Evolutionary conservation across 257 asterid genomes (phyloP), one percentile per base, ranked within the genome.

Genomic region (Dorcoceras hygrometricum): DNA sequence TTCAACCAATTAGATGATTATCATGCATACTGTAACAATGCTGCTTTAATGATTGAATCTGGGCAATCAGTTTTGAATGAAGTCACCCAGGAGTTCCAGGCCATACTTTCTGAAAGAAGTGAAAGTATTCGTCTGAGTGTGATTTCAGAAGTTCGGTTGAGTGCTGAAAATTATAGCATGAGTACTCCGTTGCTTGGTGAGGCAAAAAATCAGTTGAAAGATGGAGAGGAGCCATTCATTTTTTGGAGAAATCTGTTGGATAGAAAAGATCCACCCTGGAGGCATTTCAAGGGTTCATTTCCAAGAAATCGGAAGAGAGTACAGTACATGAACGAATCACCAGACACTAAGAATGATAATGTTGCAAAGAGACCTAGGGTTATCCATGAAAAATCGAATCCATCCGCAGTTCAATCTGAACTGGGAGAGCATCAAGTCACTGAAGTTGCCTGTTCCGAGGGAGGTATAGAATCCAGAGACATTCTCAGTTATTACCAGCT

Each of bases 231-330:
- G 71, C 85, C 87, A 34, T 85, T 80, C 66, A 69, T 79, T 24
- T 93, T 86, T 62, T 94, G 99, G 99, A 87, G 36, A 74, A 79
- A 74, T 69, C 77, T 94, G 75, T 77, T 94, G 68, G 85, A 85
- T 64, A 84, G 90, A 65, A 82, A 77, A 77, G 70, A 65, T 59
- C 87, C 94, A 23, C 65, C 20, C 59, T 88, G 99, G 97, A 94
- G 78, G 73, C 80, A 76, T 77, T 70, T 80, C 66, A 63, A 46
- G 32, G 72, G 56, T 59, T 82, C 84, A 11, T 67, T 78, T 65
- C 80, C 86, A 24, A 74, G 88, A 69, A 88, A 62, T 79, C 84
- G 97, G 75, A 94, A 90, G 85, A 88, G 96, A 81, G 85, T 75
- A 73, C 78, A 76, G 14, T 76, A 80, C 80, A 68, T 76, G 66